A percentile compares a stretch with the other conserved stretches of the same genome.
Conservation (phyloP, 257 asterid species). For the Solanum microdontum region DNA sequence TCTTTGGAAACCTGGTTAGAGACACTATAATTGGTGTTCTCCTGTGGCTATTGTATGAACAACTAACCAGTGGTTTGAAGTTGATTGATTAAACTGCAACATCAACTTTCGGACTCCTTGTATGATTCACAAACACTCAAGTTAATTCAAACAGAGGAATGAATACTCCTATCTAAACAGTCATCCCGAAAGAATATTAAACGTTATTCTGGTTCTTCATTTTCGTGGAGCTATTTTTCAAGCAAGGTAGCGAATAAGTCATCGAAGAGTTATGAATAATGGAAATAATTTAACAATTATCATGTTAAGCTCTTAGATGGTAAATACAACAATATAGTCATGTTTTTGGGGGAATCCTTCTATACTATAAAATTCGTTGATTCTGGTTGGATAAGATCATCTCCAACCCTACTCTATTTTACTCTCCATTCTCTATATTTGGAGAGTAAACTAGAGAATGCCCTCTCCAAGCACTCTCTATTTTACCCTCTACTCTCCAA, state of each 20-base stretch:
- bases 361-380: not conserved
- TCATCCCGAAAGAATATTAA: not conserved
- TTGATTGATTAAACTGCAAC: not conserved
- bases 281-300: not conserved
- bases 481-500: too few relatives aligned
- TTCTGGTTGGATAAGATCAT: not conserved
- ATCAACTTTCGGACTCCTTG: not conserved
- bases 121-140: not conserved
- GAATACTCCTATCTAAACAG: not conserved
- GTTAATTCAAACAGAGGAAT: not conserved
- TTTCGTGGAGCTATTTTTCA: not conserved
- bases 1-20: constrained; percentile 45
- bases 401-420: too few relatives aligned
- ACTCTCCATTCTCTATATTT: too few relatives aligned
- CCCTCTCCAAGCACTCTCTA: too few relatives aligned
- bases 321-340: not conserved
- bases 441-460: too few relatives aligned
- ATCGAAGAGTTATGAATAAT: not conserved
- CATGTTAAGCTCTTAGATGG: not conserved
- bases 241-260: not conserved
- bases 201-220: not conserved
- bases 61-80: constrained; percentile 17
- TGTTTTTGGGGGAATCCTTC: not conserved
- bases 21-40: constrained; percentile 56
- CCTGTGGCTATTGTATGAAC: constrained; percentile 64